A percentile compares a stretch with the other conserved stretches of the same genome.
These are phyloP conservation scores for Fraxinus latifolia DNA, from an alignment of 305 asterid species.

Conservation along the genomic window DNA sequence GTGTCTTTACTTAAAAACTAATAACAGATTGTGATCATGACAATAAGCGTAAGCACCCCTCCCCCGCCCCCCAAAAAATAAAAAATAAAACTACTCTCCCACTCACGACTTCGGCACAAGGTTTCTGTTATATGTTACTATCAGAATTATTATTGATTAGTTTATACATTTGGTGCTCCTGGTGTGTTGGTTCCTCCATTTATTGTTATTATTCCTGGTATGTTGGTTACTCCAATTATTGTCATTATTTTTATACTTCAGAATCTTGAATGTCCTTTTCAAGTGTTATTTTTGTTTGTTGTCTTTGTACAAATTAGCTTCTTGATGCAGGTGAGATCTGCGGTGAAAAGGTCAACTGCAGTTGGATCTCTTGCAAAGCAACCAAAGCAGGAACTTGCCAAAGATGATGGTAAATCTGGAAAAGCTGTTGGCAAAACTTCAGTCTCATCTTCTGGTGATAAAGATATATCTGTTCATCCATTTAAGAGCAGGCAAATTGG, in stretches of 20 bases:
- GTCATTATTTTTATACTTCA: background rate
- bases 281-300: conserved; percentile 11
- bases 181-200: conserved; percentile 4
- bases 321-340: conserved; percentile 53
- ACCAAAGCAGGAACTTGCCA: conserved; percentile 62
- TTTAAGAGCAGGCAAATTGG: conserved; percentile 37
- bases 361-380: conserved; percentile 71
- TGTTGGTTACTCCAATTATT: conserved; percentile 10
- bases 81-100: background rate
- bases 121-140: background rate
- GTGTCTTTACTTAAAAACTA: background rate
- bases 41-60: background rate
- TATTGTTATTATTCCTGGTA: conserved; percentile 1
- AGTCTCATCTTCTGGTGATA: conserved; percentile 44
- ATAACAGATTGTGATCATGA: background rate
- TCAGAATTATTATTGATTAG: background rate
- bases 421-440: conserved; percentile 57
- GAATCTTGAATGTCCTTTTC: conserved; percentile 2
- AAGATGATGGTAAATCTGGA: conserved; percentile 70
- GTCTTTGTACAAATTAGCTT: conserved; percentile 12
- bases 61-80: background rate
- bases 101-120: background rate
- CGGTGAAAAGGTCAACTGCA: conserved; percentile 59
- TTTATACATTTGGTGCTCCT: background rate
- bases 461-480: conserved; percentile 24